A percentile compares a stretch with the other conserved stretches of the same genome.
These are phyloP conservation scores for Cutaneotrichosporon sp. DNA, from an alignment of 1,284 basidiomycete species.

Conservation along the genomic window DNA sequence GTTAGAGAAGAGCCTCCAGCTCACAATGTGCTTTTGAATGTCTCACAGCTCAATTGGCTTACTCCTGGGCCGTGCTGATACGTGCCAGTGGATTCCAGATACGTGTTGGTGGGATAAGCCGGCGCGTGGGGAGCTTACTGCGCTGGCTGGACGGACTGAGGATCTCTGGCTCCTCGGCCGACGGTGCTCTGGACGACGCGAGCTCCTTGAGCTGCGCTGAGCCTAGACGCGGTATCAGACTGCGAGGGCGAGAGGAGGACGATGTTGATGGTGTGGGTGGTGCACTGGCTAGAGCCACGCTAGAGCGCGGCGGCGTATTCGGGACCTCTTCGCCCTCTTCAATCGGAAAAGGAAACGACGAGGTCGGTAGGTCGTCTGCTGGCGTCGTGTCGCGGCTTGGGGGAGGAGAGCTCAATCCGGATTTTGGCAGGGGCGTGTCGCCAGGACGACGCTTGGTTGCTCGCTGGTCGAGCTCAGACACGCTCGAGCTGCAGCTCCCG, in stretches of 20 bases:
- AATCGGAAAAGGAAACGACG: constrained; percentile 5
- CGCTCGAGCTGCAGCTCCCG: constrained; percentile 17
- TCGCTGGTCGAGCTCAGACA: constrained; percentile 19
- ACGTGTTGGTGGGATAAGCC: not conserved
- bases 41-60: not conserved
- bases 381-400: constrained; percentile 22
- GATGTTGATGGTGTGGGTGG: not conserved
- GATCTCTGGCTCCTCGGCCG: not conserved
- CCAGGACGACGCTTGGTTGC: constrained; percentile 17
- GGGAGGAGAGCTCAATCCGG: constrained; percentile 24
- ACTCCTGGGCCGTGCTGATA: not conserved
- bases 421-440: constrained; percentile 12
- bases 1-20: not conserved
- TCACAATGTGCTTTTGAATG: not conserved
- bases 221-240: constrained; percentile 11
- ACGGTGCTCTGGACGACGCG: not conserved
- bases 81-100: constrained; percentile 5
- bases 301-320: not conserved
- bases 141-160: not conserved
- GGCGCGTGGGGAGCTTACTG: constrained; percentile 7
- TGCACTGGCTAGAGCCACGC: not conserved
- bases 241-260: not conserved
- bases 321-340: constrained; percentile 11
- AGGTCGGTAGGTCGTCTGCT: not conserved
- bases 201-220: not conserved